These are phyloP conservation scores for Aspergillus sp. DNA, from an alignment of 2,329 filamentous ascomycete species.

Conservation along the genomic window DNA sequence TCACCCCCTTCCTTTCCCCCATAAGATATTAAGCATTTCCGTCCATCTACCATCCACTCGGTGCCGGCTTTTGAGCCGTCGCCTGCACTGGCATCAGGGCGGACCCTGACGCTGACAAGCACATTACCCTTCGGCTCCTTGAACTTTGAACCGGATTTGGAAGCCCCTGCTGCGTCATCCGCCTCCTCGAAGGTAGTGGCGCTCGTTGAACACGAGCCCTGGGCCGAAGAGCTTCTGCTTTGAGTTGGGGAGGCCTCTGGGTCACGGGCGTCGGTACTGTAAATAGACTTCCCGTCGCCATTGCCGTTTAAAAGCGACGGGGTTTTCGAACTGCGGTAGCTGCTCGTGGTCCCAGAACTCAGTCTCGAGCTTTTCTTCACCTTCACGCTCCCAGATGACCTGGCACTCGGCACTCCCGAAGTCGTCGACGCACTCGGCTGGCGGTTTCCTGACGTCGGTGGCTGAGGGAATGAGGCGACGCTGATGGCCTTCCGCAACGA, in stretches of 20 bases:
- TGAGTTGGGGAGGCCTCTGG: slow-evolving; percentile 77
- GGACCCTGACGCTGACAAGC: slow-evolving; percentile 84
- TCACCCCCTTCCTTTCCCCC: slow-evolving; percentile 84
- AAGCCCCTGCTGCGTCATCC: slow-evolving; percentile 43
- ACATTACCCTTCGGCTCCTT: slow-evolving; percentile 89
- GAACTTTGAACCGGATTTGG: slow-evolving; percentile 23
- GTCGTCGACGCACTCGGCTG: slow-evolving; percentile 48
- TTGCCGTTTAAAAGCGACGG: slow-evolving; percentile 72
- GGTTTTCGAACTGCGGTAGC: slow-evolving; percentile 43
- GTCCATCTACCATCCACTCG: slow-evolving; percentile 88
- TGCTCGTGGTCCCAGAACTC: slow-evolving; percentile 45
- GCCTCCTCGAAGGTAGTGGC: slow-evolving; percentile 80
- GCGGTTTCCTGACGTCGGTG: slow-evolving; percentile 61
- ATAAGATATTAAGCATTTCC: slow-evolving; percentile 72
- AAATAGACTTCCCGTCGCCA: slow-evolving; percentile 65
- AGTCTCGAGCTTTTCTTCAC: slow-evolving; percentile 48
- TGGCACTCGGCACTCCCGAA: slow-evolving; percentile 25
- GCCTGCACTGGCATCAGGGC: slow-evolving; percentile 63
- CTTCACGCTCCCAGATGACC: slow-evolving; percentile 31
- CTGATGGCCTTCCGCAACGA: slow-evolving; percentile 78
- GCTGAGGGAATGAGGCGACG: slow-evolving; percentile 88
- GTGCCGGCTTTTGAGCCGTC: slow-evolving; percentile 57
- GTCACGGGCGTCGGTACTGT: slow-evolving; percentile 53
- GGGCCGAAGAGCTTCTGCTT: slow-evolving; percentile 82
- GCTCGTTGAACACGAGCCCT: slow-evolving; percentile 85